Conservation (phyloP, 495 filamentous ascomycete genomes). For the Evansstolkia leycettana region DNA sequence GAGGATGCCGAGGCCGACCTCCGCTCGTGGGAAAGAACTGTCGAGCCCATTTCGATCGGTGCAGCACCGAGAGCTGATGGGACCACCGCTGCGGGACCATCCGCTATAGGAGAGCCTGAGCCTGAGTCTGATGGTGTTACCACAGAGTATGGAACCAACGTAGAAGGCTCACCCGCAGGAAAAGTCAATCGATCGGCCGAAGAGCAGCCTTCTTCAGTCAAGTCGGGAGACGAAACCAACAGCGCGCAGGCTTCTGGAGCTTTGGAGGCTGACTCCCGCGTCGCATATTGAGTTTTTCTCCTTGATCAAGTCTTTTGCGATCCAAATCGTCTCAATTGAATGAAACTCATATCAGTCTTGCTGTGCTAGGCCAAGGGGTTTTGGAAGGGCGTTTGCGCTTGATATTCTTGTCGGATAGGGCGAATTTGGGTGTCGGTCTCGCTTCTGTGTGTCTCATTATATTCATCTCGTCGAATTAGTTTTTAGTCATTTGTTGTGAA, state of each 20-base stretch:
- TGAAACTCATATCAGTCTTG: too few relatives aligned
- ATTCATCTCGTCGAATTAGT: too few relatives aligned
- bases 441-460: too few relatives aligned
- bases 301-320: too few relatives aligned
- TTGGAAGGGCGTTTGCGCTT: too few relatives aligned
- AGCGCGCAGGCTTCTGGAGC: neutral
- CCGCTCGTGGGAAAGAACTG: slow-evolving; percentile 52
- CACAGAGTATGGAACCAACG: neutral
- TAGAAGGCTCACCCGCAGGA: neutral
- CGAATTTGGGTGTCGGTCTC: too few relatives aligned
- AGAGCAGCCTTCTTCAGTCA: too few relatives aligned
- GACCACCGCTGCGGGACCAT: neutral
- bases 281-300: too few relatives aligned
- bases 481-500: too few relatives aligned
- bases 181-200: neutral
- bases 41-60: slow-evolving; percentile 38
- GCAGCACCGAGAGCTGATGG: slow-evolving; percentile 10
- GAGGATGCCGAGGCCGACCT: slow-evolving; percentile 88
- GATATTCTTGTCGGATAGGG: too few relatives aligned
- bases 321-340: too few relatives aligned
- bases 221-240: neutral
- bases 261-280: neutral
- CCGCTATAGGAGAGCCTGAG: neutral
- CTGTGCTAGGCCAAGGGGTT: too few relatives aligned
- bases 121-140: slow-evolving; percentile 11